Evolutionary conservation across 805 yeast genomes (phyloP).

Genomic region (Zygoascus flipseniorum): DNA sequence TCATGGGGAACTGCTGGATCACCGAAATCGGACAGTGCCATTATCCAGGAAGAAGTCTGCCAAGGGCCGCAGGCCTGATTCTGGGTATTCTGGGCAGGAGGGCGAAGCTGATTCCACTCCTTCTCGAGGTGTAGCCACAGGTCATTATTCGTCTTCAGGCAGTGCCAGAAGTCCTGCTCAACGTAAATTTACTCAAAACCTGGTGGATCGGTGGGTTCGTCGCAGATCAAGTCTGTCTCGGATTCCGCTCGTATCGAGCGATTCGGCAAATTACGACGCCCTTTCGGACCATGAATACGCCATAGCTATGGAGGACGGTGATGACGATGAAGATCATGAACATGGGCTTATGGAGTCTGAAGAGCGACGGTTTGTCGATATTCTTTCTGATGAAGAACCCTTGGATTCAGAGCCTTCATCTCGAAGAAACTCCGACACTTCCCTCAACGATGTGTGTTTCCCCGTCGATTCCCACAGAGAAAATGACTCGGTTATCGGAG

Average conservation of each 20-base stretch:
- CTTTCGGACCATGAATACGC: neutral
- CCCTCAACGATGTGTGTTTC: slow-evolving; percentile 87
- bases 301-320: slow-evolving; percentile 4
- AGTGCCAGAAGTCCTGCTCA: neutral
- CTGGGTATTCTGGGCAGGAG: neutral
- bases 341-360: neutral
- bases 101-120: neutral
- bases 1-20: slow-evolving; percentile 13
- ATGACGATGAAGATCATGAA: neutral
- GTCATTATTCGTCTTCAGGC: neutral
- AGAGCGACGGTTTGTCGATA: slow-evolving; percentile 7
- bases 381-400: slow-evolving; percentile 15
- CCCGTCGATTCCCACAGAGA: slow-evolving; percentile 48
- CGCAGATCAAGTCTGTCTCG: slow-evolving; percentile 11
- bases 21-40: neutral
- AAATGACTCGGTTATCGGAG: slow-evolving; percentile 18
- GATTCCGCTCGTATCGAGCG: neutral
- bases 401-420: slow-evolving; percentile 52
- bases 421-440: slow-evolving; percentile 51
- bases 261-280: neutral
- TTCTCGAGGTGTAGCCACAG: neutral
- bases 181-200: slow-evolving; percentile 2
- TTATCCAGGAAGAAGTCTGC: neutral
- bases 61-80: neutral
- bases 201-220: slow-evolving; percentile 14